A percentile compares a stretch with the other conserved stretches of the same genome.
Conservation (phyloP, 75 land plant genomes). For the Cupressus sempervirens region DNA sequence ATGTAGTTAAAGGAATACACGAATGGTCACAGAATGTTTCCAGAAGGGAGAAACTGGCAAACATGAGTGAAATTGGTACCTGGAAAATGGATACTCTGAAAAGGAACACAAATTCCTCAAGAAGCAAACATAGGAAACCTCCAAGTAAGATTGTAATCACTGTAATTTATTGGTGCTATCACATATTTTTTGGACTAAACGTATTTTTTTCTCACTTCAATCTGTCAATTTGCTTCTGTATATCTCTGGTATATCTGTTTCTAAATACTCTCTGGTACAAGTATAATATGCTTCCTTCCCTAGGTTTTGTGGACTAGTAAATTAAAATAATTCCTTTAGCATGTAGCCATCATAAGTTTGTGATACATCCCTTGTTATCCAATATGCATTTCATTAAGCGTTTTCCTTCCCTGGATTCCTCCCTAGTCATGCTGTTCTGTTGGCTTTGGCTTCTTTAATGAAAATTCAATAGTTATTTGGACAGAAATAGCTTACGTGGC, state of each 20-base stretch:
- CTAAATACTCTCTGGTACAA: background rate
- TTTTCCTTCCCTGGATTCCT: background rate
- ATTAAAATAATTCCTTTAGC: background rate
- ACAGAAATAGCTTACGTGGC: background rate
- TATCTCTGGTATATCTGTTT: background rate
- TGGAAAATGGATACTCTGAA: constrained; percentile 6
- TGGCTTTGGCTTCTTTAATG: background rate
- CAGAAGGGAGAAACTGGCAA: background rate
- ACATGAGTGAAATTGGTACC: background rate
- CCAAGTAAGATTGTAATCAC: constrained; percentile 1
- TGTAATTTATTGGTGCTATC: background rate
- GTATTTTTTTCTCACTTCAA: background rate
- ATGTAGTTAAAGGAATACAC: background rate
- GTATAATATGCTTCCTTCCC: background rate
- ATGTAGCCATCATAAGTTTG: background rate
- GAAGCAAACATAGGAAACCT: constrained; percentile 4
- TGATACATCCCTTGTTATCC: background rate
- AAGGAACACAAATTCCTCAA: background rate
- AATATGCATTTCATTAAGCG: background rate
- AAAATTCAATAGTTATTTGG: background rate
- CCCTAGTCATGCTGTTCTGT: background rate
- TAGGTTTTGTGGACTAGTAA: background rate
- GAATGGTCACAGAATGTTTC: background rate
- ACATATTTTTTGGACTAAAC: background rate
- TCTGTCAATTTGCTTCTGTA: background rate